Percentiles rank a stretch among this genome's conserved stretches.
These are phyloP conservation scores for Jimgerdemannia lactiflua DNA, from an alignment of 192 early-diverging fungal species.

Conservation along the genomic window DNA sequence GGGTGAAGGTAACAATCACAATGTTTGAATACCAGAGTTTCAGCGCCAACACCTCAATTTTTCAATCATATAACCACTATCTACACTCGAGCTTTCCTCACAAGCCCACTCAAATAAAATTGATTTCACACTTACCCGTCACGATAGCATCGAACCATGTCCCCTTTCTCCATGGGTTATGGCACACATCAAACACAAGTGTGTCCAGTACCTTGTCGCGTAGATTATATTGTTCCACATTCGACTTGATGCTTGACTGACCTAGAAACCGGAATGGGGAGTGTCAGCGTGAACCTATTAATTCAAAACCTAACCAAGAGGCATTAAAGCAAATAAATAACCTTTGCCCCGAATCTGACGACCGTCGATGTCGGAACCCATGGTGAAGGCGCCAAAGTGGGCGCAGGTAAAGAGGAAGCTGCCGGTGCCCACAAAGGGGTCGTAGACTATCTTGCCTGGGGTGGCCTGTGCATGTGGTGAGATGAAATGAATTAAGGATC, in stretches of 20 bases:
- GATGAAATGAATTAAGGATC: background rate
- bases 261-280: background rate
- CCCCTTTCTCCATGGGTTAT: slow-evolving; percentile 73
- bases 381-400: slow-evolving; percentile 87
- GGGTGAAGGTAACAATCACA: too few species aligned
- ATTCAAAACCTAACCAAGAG: background rate
- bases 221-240: slow-evolving; percentile 82
- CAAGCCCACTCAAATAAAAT: background rate
- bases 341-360: slow-evolving; percentile 93
- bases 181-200: slow-evolving; percentile 83
- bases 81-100: background rate
- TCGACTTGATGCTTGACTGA: slow-evolving; percentile 63
- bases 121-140: slow-evolving; percentile 55
- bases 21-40: too few species aligned
- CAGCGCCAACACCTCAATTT: too few species aligned
- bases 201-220: slow-evolving; percentile 73
- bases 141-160: slow-evolving; percentile 88
- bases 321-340: slow-evolving; percentile 8
- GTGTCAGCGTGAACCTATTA: too few species aligned
- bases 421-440: slow-evolving; percentile 98
- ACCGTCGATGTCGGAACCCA: slow-evolving; percentile 98
- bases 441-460: slow-evolving; percentile 79
- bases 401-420: slow-evolving; percentile 92
- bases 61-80: too few species aligned
- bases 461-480: slow-evolving; percentile 32